phyloP scores from a whole-genome alignment of 2,329 filamentous ascomycete species.

The Trichoderma hamatum region DNA sequence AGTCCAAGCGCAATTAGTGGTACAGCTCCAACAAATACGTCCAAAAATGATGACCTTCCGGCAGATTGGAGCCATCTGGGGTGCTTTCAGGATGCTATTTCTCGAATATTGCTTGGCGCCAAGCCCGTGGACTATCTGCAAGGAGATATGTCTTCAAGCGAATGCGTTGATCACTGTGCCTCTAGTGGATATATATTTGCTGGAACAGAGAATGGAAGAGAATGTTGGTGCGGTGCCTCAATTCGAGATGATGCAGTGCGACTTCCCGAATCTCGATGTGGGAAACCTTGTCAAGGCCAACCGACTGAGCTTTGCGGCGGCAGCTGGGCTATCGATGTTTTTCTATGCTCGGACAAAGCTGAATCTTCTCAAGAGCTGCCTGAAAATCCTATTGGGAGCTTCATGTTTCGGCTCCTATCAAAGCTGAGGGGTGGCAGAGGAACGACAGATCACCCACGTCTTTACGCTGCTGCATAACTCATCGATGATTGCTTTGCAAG shows the following conservation, averaged over 20 bases:
- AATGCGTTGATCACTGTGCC: slow-evolving; percentile 53
- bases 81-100: slow-evolving; percentile 38
- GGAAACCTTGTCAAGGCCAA: slow-evolving; percentile 31
- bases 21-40: background rate
- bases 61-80: slow-evolving; percentile 38
- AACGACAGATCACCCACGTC: background rate
- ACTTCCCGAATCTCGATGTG: slow-evolving; percentile 34
- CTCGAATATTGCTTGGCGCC: slow-evolving; percentile 31
- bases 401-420: slow-evolving; percentile 16
- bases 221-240: slow-evolving; percentile 55
- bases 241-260: slow-evolving; percentile 33
- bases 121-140: slow-evolving; percentile 35
- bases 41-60: background rate
- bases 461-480: background rate
- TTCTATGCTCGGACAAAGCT: slow-evolving; percentile 15
- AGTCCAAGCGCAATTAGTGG: background rate
- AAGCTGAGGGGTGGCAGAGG: background rate
- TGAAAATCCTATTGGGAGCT: background rate
- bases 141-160: slow-evolving; percentile 51
- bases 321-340: slow-evolving; percentile 35
- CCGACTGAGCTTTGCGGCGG: slow-evolving; percentile 31
- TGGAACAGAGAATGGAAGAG: slow-evolving; percentile 52
- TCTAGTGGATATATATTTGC: slow-evolving; percentile 47
- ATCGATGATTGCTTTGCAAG: background rate
- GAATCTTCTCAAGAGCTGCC: background rate